Evolutionary conservation across 2,329 filamentous ascomycete species (phyloP).

Genomic region (Tolypocladium nubicola): DNA sequence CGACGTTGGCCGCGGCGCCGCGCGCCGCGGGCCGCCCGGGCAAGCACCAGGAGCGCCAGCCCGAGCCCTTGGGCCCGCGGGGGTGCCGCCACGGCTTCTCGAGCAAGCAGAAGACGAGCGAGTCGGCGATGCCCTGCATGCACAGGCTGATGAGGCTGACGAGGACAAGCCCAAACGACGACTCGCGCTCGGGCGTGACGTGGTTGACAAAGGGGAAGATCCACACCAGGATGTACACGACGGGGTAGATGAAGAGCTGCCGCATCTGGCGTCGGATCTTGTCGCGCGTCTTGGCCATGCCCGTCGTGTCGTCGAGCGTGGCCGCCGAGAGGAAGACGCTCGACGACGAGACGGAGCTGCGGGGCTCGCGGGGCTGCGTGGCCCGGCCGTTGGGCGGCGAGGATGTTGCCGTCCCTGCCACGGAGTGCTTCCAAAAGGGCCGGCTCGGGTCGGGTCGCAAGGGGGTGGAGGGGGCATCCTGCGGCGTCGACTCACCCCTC

Average conservation of each 20-base stretch:
- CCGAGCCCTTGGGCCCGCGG: constrained; percentile 1
- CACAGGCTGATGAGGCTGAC: constrained; percentile 47
- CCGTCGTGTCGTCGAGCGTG: constrained; percentile 13
- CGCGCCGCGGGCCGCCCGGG: too few species aligned
- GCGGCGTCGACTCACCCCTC: background rate
- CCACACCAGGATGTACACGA: constrained; percentile 65
- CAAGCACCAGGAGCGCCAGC: background rate
- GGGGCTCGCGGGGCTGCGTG: constrained; percentile 9
- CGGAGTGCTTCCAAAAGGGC: background rate
- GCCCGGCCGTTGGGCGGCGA: constrained; percentile 15
- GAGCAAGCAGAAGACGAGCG: constrained; percentile 54
- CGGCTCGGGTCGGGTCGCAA: background rate
- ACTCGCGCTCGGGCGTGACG: constrained; percentile 28
- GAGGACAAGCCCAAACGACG: constrained; percentile 46
- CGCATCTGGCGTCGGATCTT: constrained; percentile 58
- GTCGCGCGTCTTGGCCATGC: constrained; percentile 30
- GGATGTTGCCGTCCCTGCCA: constrained; percentile 5
- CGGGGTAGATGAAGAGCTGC: constrained; percentile 65
- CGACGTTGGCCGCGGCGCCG: too few species aligned
- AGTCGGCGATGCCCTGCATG: constrained; percentile 58
- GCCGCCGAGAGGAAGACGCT: constrained; percentile 8
- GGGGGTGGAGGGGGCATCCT: background rate
- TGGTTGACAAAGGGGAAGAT: constrained; percentile 59
- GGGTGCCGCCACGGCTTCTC: constrained; percentile 56
- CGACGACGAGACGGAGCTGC: constrained; percentile 6